phyloP scores from a whole-genome alignment of 148 eudicot genomes.

The Polygonum aviculare region DNA sequence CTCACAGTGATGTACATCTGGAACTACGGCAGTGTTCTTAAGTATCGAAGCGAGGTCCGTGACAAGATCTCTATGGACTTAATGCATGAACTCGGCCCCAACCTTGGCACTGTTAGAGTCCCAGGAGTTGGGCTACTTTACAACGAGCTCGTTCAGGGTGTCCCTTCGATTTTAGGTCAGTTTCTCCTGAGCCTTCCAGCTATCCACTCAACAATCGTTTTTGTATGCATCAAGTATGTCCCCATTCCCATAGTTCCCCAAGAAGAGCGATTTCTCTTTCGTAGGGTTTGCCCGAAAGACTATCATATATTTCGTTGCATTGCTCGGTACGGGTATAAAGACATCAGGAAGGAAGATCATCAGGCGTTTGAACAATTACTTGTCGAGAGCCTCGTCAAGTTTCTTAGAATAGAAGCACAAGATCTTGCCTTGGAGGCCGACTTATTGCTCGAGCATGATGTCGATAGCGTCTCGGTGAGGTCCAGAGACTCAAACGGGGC shows the following conservation, averaged over 20 bases:
- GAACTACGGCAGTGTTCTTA: conserved; percentile 91
- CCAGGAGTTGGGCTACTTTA: conserved; percentile 84
- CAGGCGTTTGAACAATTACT: conserved; percentile 68
- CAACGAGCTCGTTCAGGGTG: conserved; percentile 83
- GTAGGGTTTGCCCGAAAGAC: conserved; percentile 78
- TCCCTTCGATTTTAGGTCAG: conserved; percentile 80
- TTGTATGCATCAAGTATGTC: conserved; percentile 82
- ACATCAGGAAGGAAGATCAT: conserved; percentile 85
- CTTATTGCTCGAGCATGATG: conserved; percentile 24
- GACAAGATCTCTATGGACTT: conserved; percentile 74
- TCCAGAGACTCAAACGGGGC: conserved; percentile 26
- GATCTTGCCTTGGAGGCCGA: conserved; percentile 54
- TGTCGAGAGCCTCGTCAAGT: conserved; percentile 62
- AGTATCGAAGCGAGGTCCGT: conserved; percentile 75
- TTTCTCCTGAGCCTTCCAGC: conserved; percentile 79
- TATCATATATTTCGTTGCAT: conserved; percentile 86
- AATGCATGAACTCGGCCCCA: conserved; percentile 67
- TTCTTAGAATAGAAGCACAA: conserved; percentile 60
- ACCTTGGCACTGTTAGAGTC: conserved; percentile 71
- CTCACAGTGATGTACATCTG: conserved; percentile 82
- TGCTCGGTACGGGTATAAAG: conserved; percentile 91
- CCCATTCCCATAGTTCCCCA: conserved; percentile 82
- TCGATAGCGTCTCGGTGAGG: conserved; percentile 38
- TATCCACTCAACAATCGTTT: conserved; percentile 70
- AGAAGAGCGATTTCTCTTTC: conserved; percentile 81